Base-by-base conservation (phyloP, 371 early-diverging fungal genomes). In the Syncephalastrum contaminatum region DNA sequence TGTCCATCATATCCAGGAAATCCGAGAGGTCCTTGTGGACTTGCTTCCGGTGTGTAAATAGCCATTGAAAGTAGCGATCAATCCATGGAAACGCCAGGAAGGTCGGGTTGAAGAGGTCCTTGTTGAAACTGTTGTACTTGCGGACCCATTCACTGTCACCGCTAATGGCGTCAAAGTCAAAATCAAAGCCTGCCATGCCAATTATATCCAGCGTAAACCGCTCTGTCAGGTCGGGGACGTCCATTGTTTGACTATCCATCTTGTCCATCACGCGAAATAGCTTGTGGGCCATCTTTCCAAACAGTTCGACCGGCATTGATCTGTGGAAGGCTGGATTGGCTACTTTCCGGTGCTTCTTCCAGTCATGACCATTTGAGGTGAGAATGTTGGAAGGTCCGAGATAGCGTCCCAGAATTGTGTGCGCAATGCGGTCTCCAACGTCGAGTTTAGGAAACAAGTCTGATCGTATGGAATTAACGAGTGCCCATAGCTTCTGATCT, bases 321-420 rank as follows among this genome's bases (percentile, higher is more conserved):
- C 69, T 67, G 44, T 67, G 69, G 46, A 77, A 77, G 3, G 70
- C 77, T n/a, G 75, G 75, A 21, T 72, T 80, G 5, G 67, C 66
- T 39, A 69, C 58, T 58, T 66, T 69, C 36, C 70, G 56, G 8
- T 62, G 66, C 2, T 44, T 54, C 43, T 51, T 62, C 70, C 70
- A 69, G 15, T 59, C 51, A 4, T 62, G 53, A 2, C 60, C 70
- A 18, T 57, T 62, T 10, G 58, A 48, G 13, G 54, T 39, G 7
- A 66, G 20, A 12, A 69, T 56, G 24, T 69, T 69, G 40, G 55
- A 51, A 2, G 52, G 54, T 20, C 63, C 57, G 49, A 64, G 40
- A 24, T 60, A 66, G 18, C 51, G 46, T 10, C 45, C 30, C 1
- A 56, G 21, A 4, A 69, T 40, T 1, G 64, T 58, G 8, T 36